These are phyloP conservation scores for Fusarium pininemorale DNA, from an alignment of 2,329 filamentous ascomycete genomes.

Conservation along the genomic window DNA sequence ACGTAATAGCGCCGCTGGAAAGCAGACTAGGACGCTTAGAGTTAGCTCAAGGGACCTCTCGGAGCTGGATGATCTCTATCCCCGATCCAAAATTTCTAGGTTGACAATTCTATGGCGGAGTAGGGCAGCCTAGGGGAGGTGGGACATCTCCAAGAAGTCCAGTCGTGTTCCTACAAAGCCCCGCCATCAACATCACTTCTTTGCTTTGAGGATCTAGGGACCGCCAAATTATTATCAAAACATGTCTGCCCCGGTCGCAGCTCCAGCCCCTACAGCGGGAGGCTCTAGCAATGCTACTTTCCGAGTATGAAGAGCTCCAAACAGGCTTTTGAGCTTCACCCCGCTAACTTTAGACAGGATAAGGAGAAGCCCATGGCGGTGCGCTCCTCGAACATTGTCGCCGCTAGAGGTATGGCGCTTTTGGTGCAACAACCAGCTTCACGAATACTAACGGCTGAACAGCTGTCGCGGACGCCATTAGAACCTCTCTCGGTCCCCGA, in stretches of 20 bases:
- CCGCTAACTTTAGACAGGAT: conserved; percentile 61
- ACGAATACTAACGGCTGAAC: conserved; percentile 29
- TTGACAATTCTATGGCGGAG: conserved; percentile 46
- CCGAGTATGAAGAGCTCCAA: conserved; percentile 57
- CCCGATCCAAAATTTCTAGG: conserved; percentile 54
- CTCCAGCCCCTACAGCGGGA: conserved; percentile 45
- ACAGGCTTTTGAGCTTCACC: conserved; percentile 49
- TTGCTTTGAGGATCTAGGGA: conserved; percentile 38
- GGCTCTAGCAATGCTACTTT: conserved; percentile 64
- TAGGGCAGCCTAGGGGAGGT: conserved; percentile 50
- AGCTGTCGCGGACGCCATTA: conserved; percentile 97
- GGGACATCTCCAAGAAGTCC: conserved; percentile 51
- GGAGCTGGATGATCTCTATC: conserved; percentile 53
- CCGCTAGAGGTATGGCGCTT: conserved; percentile 79
- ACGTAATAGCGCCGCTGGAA: conserved; percentile 4
- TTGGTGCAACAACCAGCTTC: not conserved
- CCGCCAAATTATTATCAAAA: conserved; percentile 45
- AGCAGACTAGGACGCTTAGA: conserved; percentile 38
- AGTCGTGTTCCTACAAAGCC: conserved; percentile 46
- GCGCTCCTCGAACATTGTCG: conserved; percentile 94
- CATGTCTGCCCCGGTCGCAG: conserved; percentile 55
- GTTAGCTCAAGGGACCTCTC: conserved; percentile 40
- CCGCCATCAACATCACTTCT: conserved; percentile 44
- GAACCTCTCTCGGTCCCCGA: conserved; percentile 93
- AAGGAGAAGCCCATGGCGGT: conserved; percentile 99